Evolutionary conservation across 306 rosid genomes (phyloP).

Genomic region (Abrus pulchellus): DNA sequence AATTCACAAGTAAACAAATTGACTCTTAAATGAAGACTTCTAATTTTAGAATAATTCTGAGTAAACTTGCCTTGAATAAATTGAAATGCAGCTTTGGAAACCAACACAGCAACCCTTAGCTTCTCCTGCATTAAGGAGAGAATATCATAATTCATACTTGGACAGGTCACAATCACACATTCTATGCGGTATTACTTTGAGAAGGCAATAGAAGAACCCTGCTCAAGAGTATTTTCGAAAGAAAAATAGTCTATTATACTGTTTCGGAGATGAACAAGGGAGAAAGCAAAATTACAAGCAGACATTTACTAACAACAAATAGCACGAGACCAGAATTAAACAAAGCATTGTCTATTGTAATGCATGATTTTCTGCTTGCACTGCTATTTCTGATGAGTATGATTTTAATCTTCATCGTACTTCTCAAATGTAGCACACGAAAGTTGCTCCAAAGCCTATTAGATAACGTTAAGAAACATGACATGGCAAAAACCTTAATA

Average conservation of each 20-base stretch:
- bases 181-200: conserved; percentile 18
- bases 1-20: conserved; percentile 36
- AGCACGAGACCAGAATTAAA: too few species aligned
- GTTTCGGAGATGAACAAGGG: not conserved
- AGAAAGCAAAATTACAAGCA: conserved; percentile 11
- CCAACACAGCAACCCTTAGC: conserved; percentile 89
- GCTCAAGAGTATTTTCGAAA: conserved; percentile 18
- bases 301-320: conserved; percentile 8
- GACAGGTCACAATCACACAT: conserved; percentile 22
- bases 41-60: not conserved
- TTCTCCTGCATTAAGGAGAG: conserved; percentile 71
- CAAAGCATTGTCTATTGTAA: too few species aligned
- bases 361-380: not conserved
- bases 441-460: not conserved
- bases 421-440: not conserved
- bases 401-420: not conserved
- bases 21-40: not conserved
- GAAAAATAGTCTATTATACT: not conserved
- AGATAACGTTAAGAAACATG: not conserved
- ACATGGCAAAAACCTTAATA: not conserved
- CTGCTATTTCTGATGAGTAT: not conserved
- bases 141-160: conserved; percentile 26
- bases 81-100: conserved; percentile 92
- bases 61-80: conserved; percentile 77
- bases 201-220: conserved; percentile 19